Conservation (phyloP, 2,329 filamentous ascomycete species). For the Alternaria ventricosa region DNA sequence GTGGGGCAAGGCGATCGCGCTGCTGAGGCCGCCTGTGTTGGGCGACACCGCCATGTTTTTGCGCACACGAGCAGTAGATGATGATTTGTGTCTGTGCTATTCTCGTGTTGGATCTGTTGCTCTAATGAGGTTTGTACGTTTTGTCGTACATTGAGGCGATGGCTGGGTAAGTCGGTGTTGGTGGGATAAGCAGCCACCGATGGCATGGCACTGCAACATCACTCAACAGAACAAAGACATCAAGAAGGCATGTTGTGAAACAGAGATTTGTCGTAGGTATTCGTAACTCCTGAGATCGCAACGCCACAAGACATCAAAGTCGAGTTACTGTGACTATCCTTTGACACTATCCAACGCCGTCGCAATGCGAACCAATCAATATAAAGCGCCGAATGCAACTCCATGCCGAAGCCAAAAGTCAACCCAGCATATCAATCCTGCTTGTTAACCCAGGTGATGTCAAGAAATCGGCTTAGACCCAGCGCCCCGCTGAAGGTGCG, state of each 20-base stretch:
- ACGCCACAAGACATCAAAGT: neutral
- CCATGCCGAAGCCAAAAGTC: constrained; percentile 7
- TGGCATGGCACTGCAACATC: neutral
- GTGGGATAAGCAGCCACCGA: neutral
- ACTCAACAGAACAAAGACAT: neutral
- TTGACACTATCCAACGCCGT: constrained; percentile 11
- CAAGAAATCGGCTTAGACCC: neutral
- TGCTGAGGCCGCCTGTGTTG: neutral
- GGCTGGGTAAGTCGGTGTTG: neutral
- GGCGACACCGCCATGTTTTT: neutral
- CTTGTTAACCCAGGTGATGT: neutral
- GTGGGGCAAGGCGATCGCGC: neutral
- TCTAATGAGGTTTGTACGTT: neutral
- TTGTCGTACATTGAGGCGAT: neutral
- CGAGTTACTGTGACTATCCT: neutral
- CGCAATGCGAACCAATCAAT: constrained; percentile 10
- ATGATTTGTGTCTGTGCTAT: neutral
- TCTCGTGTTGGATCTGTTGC: neutral
- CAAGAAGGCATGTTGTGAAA: neutral
- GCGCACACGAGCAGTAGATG: neutral
- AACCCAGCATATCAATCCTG: neutral
- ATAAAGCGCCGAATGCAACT: neutral
- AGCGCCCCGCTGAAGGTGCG: constrained; percentile 6
- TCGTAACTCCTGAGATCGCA: neutral
- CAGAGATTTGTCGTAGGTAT: neutral